phyloP scores from a whole-genome alignment of 306 rosid genomes.

The Mimosa bimucronata region DNA sequence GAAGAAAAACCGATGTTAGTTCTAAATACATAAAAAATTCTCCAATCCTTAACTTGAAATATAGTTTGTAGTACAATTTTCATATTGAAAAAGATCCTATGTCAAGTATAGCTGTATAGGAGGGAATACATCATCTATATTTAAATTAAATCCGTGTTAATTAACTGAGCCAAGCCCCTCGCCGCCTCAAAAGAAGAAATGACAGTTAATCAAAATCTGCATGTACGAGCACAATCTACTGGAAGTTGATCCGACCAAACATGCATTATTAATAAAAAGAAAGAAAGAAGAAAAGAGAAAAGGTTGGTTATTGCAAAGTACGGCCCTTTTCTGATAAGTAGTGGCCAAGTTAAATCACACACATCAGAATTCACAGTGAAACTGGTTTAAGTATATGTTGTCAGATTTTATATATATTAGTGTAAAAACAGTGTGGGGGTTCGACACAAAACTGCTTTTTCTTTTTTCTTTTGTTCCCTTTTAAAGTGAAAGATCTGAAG shows the following conservation, averaged over 20 bases:
- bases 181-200: not conserved
- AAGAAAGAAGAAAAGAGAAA: constrained; percentile 8
- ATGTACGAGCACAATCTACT: not conserved
- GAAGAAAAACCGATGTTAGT: not conserved
- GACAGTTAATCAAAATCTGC: constrained; percentile 21
- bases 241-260: constrained; percentile 7
- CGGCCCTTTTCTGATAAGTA: constrained; percentile 25
- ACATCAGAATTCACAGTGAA: constrained; percentile 26
- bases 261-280: not conserved
- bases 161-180: not conserved
- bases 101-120: too few relatives aligned
- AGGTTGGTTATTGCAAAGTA: constrained; percentile 11
- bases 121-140: not conserved
- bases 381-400: constrained; percentile 1
- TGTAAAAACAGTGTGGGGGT: constrained; percentile 37
- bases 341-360: constrained; percentile 21
- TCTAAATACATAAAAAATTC: not conserved
- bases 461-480: not conserved
- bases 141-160: not conserved
- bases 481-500: constrained; percentile 31
- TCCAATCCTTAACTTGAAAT: too few relatives aligned
- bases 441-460: constrained; percentile 30
- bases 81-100: too few relatives aligned
- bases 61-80: too few relatives aligned
- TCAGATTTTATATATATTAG: not conserved